Conservation (phyloP, 208 protist species). For the Borovskyia barvae region DNA sequence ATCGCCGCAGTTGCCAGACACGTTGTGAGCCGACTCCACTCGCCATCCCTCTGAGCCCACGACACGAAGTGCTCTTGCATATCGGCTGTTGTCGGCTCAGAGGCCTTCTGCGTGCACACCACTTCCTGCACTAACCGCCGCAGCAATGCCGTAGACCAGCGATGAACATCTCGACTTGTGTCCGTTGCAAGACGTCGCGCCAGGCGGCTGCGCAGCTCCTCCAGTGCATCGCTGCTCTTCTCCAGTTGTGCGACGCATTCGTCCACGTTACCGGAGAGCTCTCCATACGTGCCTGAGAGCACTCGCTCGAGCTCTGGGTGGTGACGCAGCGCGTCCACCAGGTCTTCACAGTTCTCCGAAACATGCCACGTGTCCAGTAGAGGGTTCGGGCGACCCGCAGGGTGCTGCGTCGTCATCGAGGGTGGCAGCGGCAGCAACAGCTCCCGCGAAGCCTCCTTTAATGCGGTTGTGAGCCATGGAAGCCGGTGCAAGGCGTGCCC, state of each 20-base stretch:
- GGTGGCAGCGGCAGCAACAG: constrained; percentile 41
- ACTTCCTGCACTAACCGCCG: constrained; percentile 47
- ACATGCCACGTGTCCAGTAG: constrained; percentile 55
- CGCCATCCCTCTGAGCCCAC: constrained; percentile 26
- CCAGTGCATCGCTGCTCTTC: constrained; percentile 36
- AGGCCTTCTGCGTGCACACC: constrained; percentile 31
- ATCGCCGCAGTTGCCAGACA: constrained; percentile 45
- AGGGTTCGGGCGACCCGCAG: constrained; percentile 8
- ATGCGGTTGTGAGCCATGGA: constrained; percentile 61
- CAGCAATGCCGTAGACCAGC: constrained; percentile 47
- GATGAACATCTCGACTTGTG: constrained; percentile 41
- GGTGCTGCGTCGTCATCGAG: constrained; percentile 26
- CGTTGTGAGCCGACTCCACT: constrained; percentile 28
- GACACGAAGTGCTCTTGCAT: constrained; percentile 18
- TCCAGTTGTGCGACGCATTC: constrained; percentile 40
- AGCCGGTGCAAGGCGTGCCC: constrained; percentile 41
- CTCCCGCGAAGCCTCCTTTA: constrained; percentile 33
- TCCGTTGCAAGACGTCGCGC: constrained; percentile 57
- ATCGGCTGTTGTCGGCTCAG: constrained; percentile 17
- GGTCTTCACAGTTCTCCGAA: constrained; percentile 21
- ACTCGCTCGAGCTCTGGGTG: constrained; percentile 57
- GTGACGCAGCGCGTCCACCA: constrained; percentile 33
- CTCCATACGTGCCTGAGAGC: constrained; percentile 50
- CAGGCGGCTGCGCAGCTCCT: constrained; percentile 67
- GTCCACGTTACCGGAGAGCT: constrained; percentile 53